These are phyloP conservation scores for Cytospora paraplurivora DNA, from an alignment of 2,329 filamentous ascomycete species.

Conservation along the genomic window DNA sequence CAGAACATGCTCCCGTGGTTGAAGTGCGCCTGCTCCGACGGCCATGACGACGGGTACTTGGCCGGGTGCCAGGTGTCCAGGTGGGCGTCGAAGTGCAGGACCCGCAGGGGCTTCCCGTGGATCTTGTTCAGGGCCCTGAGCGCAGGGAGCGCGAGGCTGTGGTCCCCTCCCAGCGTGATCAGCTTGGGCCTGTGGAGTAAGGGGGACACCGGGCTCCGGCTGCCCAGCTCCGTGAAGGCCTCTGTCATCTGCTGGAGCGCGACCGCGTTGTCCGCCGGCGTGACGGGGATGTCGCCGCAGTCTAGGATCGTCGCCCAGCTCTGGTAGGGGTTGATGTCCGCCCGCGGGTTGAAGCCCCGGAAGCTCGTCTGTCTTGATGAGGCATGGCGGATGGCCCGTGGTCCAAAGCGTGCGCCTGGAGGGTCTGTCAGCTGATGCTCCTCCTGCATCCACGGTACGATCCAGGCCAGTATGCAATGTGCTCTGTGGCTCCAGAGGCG, in stretches of 20 bases:
- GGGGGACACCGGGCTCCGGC: slow-evolving; percentile 40
- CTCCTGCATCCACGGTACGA: not conserved
- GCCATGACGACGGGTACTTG: slow-evolving; percentile 79
- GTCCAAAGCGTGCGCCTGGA: slow-evolving; percentile 75
- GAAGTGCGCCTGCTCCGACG: slow-evolving; percentile 69
- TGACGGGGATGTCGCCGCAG: slow-evolving; percentile 88
- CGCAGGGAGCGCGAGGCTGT: slow-evolving; percentile 70
- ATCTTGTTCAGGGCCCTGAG: slow-evolving; percentile 65
- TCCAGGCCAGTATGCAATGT: too few relatives aligned
- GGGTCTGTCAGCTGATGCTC: not conserved
- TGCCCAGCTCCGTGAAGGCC: slow-evolving; percentile 70
- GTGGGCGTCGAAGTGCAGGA: slow-evolving; percentile 77
- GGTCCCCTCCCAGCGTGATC: slow-evolving; percentile 73
- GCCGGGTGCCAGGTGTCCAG: slow-evolving; percentile 84
- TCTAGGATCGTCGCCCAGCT: slow-evolving; percentile 80
- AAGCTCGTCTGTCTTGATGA: slow-evolving; percentile 79
- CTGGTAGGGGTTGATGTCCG: slow-evolving; percentile 79
- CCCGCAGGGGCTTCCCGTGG: slow-evolving; percentile 64
- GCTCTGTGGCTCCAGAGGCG: not conserved
- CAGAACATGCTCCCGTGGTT: slow-evolving; percentile 93
- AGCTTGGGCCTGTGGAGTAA: slow-evolving; percentile 53
- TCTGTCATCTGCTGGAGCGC: slow-evolving; percentile 83
- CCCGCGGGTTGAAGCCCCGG: slow-evolving; percentile 80
- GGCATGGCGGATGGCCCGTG: slow-evolving; percentile 82
- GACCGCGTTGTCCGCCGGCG: slow-evolving; percentile 81